A percentile compares a stretch with the other conserved stretches of the same genome.
These are phyloP conservation scores for Auriscalpium vulgare DNA, from an alignment of 768 basidiomycete genomes.

Conservation along the genomic window DNA sequence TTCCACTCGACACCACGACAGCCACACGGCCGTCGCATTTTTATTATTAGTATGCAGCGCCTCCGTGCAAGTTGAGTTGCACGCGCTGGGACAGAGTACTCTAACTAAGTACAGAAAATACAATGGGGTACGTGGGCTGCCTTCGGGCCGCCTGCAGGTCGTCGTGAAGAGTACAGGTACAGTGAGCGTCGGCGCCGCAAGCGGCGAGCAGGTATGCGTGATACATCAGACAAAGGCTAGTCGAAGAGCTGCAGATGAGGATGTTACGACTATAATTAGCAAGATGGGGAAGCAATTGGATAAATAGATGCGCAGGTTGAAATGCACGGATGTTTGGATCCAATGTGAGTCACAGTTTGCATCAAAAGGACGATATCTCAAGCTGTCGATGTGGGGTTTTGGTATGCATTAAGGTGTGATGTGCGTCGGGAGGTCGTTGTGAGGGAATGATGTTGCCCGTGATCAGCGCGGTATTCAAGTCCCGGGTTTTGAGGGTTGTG, in stretches of 20 bases:
- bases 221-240: background rate
- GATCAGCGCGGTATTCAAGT: too few species aligned
- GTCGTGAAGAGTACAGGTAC: background rate
- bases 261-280: background rate
- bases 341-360: conserved; percentile 8
- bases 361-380: background rate
- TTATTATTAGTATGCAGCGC: background rate
- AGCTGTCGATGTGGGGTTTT: too few species aligned
- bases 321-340: conserved; percentile 16
- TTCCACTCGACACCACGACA: too few species aligned
- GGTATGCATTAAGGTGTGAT: too few species aligned
- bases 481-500: too few species aligned
- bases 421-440: too few species aligned
- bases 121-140: background rate
- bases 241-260: background rate
- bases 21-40: too few species aligned
- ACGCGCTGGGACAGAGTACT: background rate
- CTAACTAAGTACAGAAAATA: background rate
- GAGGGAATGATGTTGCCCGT: too few species aligned
- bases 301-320: conserved; percentile 23
- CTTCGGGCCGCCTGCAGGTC: background rate
- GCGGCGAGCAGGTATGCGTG: background rate
- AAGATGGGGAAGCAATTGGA: conserved; percentile 2
- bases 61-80: background rate
- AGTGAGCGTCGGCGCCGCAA: background rate